Evolutionary conservation across 805 yeast genomes (phyloP).

Genomic region (Yarrowia phangngaensis): DNA sequence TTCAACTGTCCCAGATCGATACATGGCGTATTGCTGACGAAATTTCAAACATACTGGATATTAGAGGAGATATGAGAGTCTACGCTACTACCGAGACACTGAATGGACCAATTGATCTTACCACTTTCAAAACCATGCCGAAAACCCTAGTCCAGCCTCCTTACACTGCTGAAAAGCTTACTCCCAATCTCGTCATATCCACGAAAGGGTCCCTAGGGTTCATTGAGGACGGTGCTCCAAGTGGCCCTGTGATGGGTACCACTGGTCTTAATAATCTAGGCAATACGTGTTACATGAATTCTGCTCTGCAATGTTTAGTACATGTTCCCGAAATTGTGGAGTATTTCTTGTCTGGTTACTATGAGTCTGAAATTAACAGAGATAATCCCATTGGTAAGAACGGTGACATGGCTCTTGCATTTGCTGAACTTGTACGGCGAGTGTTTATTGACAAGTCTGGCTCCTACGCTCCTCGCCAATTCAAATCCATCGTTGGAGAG

Average conservation of each 20-base stretch:
- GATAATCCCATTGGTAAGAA: conserved; percentile 80
- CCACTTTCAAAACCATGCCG: conserved; percentile 5
- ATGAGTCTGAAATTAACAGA: conserved; percentile 61
- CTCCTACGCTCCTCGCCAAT: conserved; percentile 62
- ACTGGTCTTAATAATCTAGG: conserved; percentile 72
- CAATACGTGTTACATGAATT: conserved; percentile 91
- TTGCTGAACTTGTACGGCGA: conserved; percentile 62
- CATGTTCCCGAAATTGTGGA: conserved; percentile 80
- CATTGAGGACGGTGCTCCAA: conserved; percentile 5
- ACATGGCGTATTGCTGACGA: not conserved
- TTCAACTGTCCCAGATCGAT: conserved; percentile 1
- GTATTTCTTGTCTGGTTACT: conserved; percentile 64
- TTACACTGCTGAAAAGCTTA: not conserved
- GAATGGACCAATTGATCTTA: conserved; percentile 8
- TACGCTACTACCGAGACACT: not conserved
- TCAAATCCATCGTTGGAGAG: conserved; percentile 73
- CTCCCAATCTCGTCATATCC: conserved; percentile 4
- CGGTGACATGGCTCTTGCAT: conserved; percentile 76
- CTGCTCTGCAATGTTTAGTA: conserved; percentile 77
- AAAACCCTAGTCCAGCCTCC: not conserved
- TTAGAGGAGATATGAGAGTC: conserved; percentile 6
- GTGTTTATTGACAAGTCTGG: conserved; percentile 45
- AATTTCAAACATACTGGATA: conserved; percentile 4
- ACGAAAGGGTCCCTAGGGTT: conserved; percentile 3
- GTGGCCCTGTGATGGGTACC: conserved; percentile 43